Base-by-base conservation (phyloP, 2,329 filamentous ascomycete species). In the Knoxdaviesia capensis region DNA sequence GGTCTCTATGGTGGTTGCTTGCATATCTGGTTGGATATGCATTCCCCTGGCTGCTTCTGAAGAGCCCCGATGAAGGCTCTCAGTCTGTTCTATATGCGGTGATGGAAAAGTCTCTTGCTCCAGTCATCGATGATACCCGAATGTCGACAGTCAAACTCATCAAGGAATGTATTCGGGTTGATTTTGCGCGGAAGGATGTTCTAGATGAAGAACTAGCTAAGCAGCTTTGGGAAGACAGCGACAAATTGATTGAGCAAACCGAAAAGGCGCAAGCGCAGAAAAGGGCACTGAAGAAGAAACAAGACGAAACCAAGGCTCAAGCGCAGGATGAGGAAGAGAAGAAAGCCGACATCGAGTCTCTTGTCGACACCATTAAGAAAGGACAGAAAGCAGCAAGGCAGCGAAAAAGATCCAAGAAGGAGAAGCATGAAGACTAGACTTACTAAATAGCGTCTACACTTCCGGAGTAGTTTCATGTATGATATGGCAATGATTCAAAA, bases 191-290 rank as follows among this genome's bases (percentile, higher is more conserved):
- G 42, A 65, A 62, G 30, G 87, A 94, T 52, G 68, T 94, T 38
- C 69, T 70, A 48, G 81, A 93, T 53, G 86, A 92, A 48, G 71
- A 70, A 20, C 61, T 82, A 31, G 86, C 85, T 45, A 86, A 92
- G 68, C 74, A 77, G 56, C 64, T 98, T 10, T 98, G 88, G 88
- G 74, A 92, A 54, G 77, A 82, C 45, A 94, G 82, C 54, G 87
- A 94, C 53, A 75, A 74, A 54, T 72, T 92, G 48, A 78, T 96
- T 43, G 79, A 92, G 56, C 70, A 71, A 50, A 71, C 79, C 9
- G 87, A 96, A 59, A 92, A 83, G 62, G 74, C 80, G 54, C 73
- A 78, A 29, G 86, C 86, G 6, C 60, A 73, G 40, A 70, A 67
- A 50, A 54, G 65, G 40, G 64, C 62, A 1, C 51, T 50, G 29